Conservation (phyloP, 139 green algal species). For the Chlorella ohadii region DNA sequence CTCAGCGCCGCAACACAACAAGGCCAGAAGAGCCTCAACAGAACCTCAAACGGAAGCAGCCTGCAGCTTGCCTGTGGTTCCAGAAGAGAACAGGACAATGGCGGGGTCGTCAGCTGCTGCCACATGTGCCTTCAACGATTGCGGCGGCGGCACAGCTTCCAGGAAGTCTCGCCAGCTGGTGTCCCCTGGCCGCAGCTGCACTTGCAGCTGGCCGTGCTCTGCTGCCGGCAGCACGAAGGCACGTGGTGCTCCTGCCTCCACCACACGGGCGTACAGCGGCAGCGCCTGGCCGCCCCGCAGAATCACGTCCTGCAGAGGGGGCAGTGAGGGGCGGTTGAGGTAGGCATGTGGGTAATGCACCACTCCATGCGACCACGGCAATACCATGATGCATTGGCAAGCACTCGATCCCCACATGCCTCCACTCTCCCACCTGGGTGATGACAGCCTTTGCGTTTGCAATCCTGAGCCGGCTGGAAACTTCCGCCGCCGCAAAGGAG, state of each 20-base stretch:
- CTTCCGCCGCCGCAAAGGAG: slow-evolving; percentile 83
- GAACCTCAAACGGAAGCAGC: too few relatives aligned
- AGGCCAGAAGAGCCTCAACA: too few relatives aligned
- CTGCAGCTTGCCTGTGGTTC: slow-evolving; percentile 79
- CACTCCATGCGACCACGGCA: too few relatives aligned
- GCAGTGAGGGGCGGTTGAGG: not conserved
- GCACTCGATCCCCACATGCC: too few relatives aligned
- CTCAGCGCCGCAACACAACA: too few relatives aligned
- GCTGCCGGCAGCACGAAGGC: slow-evolving; percentile 60
- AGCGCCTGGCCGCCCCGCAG: slow-evolving; percentile 73
- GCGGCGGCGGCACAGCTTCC: not conserved
- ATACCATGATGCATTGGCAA: too few relatives aligned
- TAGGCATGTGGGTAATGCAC: too few relatives aligned
- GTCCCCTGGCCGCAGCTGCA: slow-evolving; percentile 49
- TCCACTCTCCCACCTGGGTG: slow-evolving; percentile 71
- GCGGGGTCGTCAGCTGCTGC: slow-evolving; percentile 50
- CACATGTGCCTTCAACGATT: slow-evolving; percentile 28
- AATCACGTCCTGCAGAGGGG: slow-evolving; percentile 74
- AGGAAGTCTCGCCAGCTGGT: slow-evolving; percentile 67
- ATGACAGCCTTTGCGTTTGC: slow-evolving; percentile 72
- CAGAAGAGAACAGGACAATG: slow-evolving; percentile 94
- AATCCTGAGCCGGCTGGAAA: slow-evolving; percentile 78
- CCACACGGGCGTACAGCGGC: slow-evolving; percentile 79
- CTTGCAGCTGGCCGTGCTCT: slow-evolving; percentile 19
- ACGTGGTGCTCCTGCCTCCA: slow-evolving; percentile 22